Base-by-base conservation (phyloP, 768 basidiomycete genomes). In the Serendipita sp. region DNA sequence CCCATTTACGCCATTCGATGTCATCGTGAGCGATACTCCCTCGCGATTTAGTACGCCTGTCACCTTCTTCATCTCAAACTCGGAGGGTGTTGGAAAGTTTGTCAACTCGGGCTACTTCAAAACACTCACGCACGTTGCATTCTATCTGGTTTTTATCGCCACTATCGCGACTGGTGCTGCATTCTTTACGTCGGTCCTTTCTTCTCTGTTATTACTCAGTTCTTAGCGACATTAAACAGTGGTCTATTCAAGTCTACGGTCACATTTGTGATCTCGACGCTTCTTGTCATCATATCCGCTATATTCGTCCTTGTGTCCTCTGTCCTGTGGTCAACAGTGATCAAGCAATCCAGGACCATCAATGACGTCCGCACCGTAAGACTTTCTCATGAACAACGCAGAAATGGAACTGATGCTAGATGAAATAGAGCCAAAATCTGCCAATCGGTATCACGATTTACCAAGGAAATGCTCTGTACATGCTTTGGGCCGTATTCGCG, bases 401-500 rank as follows among this genome's bases (percentile, higher is more conserved):
- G 22, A 17, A 41, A 14, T 20, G 13, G 7, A 14, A 58, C 22
- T 53, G 16, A 56, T 28, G 13, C n/a, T 3, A 68, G 38, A 14
- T 14, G 38, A 14, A 14, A 43, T 68, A 73, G 28, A 65, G 68
- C 38, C 67, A 69, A 58, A 71, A 72, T 33, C 69, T 78, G 20
- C 71, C 78, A 2, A 70, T 88, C 34, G 88, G 86, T 42, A 85
- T 91, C 44, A 70, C 74, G 13, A 78, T 89, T 5, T 77, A 83
- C 0, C 74, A 76, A 13, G 88, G 86, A 14, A 73, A 76, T 60
- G 88, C 79, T 22, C 68, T 90, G 62, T 82, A 77, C 71, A 72
- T 90, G 48, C 74, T 81, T 7, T 91, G 89, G 89, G 84, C 84
- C 0, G 80, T 86, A 2, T 88, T 86, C 69, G 85, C 77, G 28